Conservation (phyloP, 2,329 filamentous ascomycete species). For the Penicillium sp. region DNA sequence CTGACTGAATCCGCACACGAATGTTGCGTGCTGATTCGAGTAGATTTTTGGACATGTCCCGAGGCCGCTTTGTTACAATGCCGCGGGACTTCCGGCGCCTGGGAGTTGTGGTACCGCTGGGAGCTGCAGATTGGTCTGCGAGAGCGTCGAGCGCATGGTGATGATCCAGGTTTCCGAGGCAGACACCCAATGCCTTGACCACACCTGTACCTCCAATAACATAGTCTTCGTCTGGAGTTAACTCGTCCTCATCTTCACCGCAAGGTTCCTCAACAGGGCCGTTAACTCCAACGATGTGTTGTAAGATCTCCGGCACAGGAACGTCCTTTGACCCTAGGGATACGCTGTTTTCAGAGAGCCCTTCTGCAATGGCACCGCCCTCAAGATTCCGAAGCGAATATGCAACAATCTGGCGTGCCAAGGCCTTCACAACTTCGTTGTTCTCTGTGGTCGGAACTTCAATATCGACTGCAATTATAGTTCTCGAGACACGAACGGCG, state of each 20-base stretch:
- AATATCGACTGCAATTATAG: conserved; percentile 84
- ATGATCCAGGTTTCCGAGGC: conserved; percentile 72
- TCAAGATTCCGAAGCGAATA: conserved; percentile 88
- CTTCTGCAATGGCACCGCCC: conserved; percentile 63
- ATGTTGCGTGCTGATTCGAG: conserved; percentile 87
- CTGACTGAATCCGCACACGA: conserved; percentile 73
- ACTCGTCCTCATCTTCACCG: conserved; percentile 57
- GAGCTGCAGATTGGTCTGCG: conserved; percentile 40
- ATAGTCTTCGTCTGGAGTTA: conserved; percentile 85
- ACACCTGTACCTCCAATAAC: conserved; percentile 94
- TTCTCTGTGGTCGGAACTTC: conserved; percentile 76
- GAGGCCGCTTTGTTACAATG: conserved; percentile 62
- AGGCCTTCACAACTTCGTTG: conserved; percentile 54
- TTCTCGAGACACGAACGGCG: conserved; percentile 75
- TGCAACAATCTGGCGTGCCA: conserved; percentile 19
- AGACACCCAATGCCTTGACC: conserved; percentile 88
- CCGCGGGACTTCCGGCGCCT: conserved; percentile 48
- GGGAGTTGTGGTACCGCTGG: conserved; percentile 53
- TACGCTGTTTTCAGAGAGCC: conserved; percentile 43
- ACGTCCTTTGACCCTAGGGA: conserved; percentile 47
- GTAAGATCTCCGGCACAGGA: conserved; percentile 74
- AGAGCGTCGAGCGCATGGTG: conserved; percentile 31
- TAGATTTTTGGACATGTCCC: conserved; percentile 89
- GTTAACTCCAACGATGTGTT: conserved; percentile 74
- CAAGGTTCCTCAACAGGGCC: conserved; percentile 45